Evolutionary conservation across 768 basidiomycete genomes (phyloP), one percentile per base, ranked within the genome.

Genomic region (Boletellus ananiceps): DNA sequence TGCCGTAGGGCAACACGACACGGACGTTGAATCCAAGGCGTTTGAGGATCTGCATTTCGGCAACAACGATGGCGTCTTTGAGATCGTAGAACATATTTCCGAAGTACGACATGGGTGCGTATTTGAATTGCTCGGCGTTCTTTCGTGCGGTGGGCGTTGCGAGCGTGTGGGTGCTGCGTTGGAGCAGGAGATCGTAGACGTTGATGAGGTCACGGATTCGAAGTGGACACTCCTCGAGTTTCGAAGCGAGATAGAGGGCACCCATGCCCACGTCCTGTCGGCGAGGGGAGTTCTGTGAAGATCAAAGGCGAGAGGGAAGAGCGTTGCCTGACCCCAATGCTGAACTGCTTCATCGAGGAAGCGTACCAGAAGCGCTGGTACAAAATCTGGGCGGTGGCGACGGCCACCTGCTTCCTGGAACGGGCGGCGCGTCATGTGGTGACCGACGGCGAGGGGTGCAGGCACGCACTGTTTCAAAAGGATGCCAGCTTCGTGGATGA

Each of bases 351-450:
- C 84, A 99, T 83, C 8, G 93, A 95, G 4, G 86, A 85, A 15
- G 95, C 89, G 69, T 81, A 98, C 88, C 88, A 98, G 74, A 99
- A 99, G 31, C 95, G 77, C 55, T 99, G 96, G 65, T 94, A 95
- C 2, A 99, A 72, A 29, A 98, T 91, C 65, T 97, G 94, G 0
- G 96, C 96, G 1, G 94, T 91, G 6, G 96, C 93, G 46, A 97
- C 88, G 13, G 94, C 94, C 25, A 96, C 94, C 65, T 99, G 96
- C 56, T 97, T 96, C 69, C 88, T 90, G 67, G 55, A 9, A 25
- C 21, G 43, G 16, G 38, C 33, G 27, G 32, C 40, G 47, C 18
- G 43, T 59, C 21, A 60, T 35, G 48, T 32, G 39, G 25, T 38
- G 6, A 19, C 44, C 40, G 41, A 54, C 9, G n/a, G 25, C 14